Evolutionary conservation across 2,329 filamentous ascomycete genomes (phyloP), one percentile per base, ranked within the genome.

Genomic region (Colletotrichum sp.): DNA sequence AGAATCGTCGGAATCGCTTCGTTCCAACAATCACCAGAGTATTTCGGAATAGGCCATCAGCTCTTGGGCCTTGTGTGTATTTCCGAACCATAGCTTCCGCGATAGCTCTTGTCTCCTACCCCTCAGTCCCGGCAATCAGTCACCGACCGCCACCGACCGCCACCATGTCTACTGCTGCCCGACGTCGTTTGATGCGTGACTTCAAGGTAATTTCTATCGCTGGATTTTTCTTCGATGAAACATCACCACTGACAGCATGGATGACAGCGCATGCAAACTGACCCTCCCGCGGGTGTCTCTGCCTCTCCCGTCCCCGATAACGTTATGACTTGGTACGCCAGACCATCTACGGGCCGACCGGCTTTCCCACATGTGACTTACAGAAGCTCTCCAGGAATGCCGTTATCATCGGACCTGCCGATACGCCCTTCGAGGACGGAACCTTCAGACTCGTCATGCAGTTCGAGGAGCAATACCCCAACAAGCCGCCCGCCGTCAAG

Each of bases 361-460:
- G 32, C 24, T 64, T 39, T 15, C 18, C 62, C 34, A 16, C n/a
- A 26, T 13, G 32, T 64, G 32, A 72, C 36, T 52, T 70, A 73
- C 55, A 62, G 69, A 76, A 52, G 79, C 69, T 18, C 52, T 49
- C 75, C 80, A 98, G 96, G 96, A 99, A 99, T 84, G 96, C 96
- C 71, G 96, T 99, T 78, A 99, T 99, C 78, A 99, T 99, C 81
- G 96, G 96, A 12, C 96, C 96, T 52, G 95, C 95, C 76, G 97
- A 99, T 82, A 99, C 97, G 2, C 96, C 97, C 2, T 99, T 99
- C 82, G 97, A 99, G 86, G 97, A 99, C 85, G 97, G 97, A 78
- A 99, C 97, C 26, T 99, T 99, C 85, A 91, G 96, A 79, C 93
- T 99, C 13, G 96, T 99, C 68, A 99, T 99, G 96, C 96, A 98